These are phyloP conservation scores for Pestalotiopsis sp. DNA, from an alignment of 2,329 filamentous ascomycete species.

Conservation along the genomic window DNA sequence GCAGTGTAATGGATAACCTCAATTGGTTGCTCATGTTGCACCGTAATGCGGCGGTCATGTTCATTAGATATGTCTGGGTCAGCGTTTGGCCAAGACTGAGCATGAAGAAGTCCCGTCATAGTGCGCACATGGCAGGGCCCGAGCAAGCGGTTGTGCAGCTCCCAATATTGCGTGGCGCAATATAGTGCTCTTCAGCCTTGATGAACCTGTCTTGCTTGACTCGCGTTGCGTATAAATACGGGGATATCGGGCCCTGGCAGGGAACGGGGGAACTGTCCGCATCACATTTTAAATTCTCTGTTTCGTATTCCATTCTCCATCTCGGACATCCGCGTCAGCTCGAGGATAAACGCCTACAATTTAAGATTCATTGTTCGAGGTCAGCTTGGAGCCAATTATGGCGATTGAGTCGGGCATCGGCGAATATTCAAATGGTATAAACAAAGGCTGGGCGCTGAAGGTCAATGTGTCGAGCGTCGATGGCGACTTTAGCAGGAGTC, in stretches of 20 bases:
- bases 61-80: neutral
- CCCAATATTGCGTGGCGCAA: neutral
- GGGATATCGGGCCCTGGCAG: neutral
- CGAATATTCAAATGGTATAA: neutral
- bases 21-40: neutral
- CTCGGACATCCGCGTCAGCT: neutral
- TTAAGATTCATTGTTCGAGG: neutral
- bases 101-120: neutral
- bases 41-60: neutral
- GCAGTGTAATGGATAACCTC: conserved; percentile 7
- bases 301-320: neutral
- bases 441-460: neutral
- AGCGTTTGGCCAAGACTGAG: neutral
- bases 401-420: conserved; percentile 3
- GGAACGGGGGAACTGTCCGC: neutral
- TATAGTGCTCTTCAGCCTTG: conserved; percentile 1
- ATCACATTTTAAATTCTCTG: neutral
- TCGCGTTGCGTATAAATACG: conserved; percentile 3
- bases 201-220: neutral
- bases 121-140: neutral
- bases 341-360: neutral
- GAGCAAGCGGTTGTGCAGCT: neutral
- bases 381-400: neutral
- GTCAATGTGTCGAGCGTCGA: neutral
- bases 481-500: neutral